These are phyloP conservation scores for Dittrichia graveolens DNA, from an alignment of 129 eudicot species.

Conservation along the genomic window DNA sequence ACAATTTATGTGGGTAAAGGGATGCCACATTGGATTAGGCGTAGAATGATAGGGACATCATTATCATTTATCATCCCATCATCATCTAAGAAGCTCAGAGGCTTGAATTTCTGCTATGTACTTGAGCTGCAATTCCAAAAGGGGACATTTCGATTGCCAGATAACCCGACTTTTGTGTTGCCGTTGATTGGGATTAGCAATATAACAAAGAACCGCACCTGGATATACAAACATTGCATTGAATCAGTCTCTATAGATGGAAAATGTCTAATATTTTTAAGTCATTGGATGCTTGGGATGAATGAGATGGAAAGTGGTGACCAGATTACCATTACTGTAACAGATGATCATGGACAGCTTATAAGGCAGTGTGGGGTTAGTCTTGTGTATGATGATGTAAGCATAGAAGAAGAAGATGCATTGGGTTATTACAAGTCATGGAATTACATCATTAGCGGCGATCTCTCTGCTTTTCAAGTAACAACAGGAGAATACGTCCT, in stretches of 20 bases:
- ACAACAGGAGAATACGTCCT: conserved; percentile 20
- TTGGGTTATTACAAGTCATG: conserved; percentile 3
- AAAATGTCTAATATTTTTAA: neutral
- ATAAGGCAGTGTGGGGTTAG: conserved; percentile 8
- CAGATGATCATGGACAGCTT: too few relatives aligned
- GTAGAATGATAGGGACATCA: neutral
- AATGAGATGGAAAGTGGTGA: conserved; percentile 28
- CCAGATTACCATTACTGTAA: neutral
- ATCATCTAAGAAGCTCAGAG: conserved; percentile 1
- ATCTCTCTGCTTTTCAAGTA: conserved; percentile 3
- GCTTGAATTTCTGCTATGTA: conserved; percentile 17
- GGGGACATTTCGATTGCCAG: neutral
- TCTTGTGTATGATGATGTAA: conserved; percentile 12
- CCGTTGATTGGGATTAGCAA: neutral
- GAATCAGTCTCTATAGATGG: neutral
- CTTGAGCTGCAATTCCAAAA: neutral
- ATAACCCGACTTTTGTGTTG: neutral
- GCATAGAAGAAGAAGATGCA: neutral
- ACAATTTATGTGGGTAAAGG: neutral
- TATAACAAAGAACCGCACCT: conserved; percentile 9
- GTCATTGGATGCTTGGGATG: conserved; percentile 19
- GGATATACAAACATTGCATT: neutral
- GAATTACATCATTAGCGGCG: conserved; percentile 12
- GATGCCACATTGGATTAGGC: neutral
- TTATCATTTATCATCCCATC: conserved; percentile 17